Evolutionary conservation across 768 basidiomycete genomes (phyloP).

Genomic region (Macrolepiota albuminosa): DNA sequence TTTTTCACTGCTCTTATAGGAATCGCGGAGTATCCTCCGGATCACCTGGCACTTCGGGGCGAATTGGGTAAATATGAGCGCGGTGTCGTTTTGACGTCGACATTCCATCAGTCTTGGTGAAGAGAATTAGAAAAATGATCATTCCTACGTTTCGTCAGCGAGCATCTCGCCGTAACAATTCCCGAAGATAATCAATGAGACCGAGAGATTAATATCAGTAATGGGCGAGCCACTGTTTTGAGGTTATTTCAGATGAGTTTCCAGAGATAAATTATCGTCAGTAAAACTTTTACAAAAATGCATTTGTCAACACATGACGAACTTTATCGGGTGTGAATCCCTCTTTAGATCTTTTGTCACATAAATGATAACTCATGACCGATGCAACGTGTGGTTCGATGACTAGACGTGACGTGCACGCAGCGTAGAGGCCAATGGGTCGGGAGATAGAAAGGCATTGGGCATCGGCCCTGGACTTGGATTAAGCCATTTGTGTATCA

Average conservation of each 20-base stretch:
- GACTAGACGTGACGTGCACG: not conserved
- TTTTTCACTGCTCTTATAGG: conserved; percentile 6
- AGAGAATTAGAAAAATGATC: not conserved
- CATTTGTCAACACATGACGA: conserved; percentile 5
- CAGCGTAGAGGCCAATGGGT: not conserved
- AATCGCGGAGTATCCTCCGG: not conserved
- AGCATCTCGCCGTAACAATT: not conserved
- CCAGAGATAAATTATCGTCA: not conserved
- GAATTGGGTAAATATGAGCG: not conserved
- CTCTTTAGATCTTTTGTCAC: conserved; percentile 7
- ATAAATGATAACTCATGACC: conserved; percentile 10
- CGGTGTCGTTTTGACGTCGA: not conserved
- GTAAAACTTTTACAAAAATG: not conserved
- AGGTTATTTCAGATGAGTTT: not conserved
- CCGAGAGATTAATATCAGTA: not conserved
- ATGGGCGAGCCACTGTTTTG: not conserved
- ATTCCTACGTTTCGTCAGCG: not conserved
- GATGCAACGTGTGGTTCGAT: conserved; percentile 8
- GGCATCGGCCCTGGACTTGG: not conserved
- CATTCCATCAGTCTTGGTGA: conserved; percentile 6
- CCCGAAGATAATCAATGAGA: not conserved
- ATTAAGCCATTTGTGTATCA: not conserved
- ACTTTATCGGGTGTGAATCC: not conserved
- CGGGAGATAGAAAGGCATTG: not conserved
- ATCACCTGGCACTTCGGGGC: conserved; percentile 9